Evolutionary conservation across 352 stramenopile genomes (phyloP), one percentile per base, ranked within the genome.

Genomic region (Phytopythium ostracodes): DNA sequence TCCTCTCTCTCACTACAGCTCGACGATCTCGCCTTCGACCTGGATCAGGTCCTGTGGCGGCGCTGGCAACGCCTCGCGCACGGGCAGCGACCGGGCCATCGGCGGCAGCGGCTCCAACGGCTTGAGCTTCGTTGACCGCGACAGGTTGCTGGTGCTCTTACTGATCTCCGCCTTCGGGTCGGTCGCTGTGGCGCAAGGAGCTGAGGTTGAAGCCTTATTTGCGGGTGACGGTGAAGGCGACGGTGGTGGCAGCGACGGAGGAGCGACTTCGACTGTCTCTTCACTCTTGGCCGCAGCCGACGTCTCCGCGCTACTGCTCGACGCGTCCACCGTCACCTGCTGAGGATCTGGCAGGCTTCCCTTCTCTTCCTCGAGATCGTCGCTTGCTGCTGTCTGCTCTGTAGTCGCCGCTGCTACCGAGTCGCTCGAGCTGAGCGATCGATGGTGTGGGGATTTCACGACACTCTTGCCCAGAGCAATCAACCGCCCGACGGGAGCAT

Each of bases 21-120:
- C 77, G 51, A 87, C 75, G 40, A 87, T 87, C 31, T 87, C 77
- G 17, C 77, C 77, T 40, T 87, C 77, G 29, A 87, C 77, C 56
- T 81, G 63, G 38, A 84, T 59, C 25, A 87, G 54, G 46, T 84
- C 71, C 63, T 84, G 75, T 18, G 73, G 72, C 22, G 73, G 68
- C 42, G 59, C 38, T 9, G 62, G 67, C 58, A 81, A 64, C 56
- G 73, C 68, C 56, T 68, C 49, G 33, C 65, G 73, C 42, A 77
- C 63, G 15, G 73, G 70, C 55, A 76, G 69, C 33, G 64, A 66
- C 49, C 70, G 71, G 33, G 69, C 73, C 38, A 60, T 52, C 20
- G 52, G 59, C 49, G n/a, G 59, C 38, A 54, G 59, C 59, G 36
- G 59, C 35, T 43, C 29, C 24, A 29, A 50, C 6, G 70, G 72